phyloP scores from a whole-genome alignment of 129 eudicot genomes.

The Silybum marianum region DNA sequence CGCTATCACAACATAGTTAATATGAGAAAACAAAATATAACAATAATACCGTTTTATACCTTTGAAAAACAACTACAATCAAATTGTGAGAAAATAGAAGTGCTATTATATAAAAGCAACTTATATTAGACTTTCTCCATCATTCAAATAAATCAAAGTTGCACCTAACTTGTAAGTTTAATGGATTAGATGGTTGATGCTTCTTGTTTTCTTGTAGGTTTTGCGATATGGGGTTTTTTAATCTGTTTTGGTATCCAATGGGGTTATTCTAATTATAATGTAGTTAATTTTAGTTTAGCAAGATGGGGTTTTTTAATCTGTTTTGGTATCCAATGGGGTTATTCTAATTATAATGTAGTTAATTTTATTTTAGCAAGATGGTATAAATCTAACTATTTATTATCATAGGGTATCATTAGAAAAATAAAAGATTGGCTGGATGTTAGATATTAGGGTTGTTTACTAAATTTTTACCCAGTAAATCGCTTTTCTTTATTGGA shows the following conservation, averaged over 20 bases:
- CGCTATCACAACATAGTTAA: neutral
- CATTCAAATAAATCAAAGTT: neutral
- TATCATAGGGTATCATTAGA: neutral
- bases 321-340: neutral
- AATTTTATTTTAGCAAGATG: too few species aligned
- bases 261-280: neutral
- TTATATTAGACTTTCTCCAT: neutral
- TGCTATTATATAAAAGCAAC: neutral
- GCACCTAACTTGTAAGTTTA: neutral
- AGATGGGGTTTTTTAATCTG: neutral
- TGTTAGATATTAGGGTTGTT: too few species aligned
- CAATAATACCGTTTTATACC: neutral
- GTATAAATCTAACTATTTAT: neutral
- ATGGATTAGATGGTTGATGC: slow-evolving; percentile 3
- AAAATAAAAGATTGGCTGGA: neutral
- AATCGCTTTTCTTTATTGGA: too few species aligned
- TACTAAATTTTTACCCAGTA: neutral
- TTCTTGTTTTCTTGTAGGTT: neutral
- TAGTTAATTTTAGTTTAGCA: neutral
- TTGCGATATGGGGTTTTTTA: neutral
- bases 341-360: neutral
- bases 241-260: neutral
- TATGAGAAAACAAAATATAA: neutral
- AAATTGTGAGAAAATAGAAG: neutral
- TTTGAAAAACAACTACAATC: neutral